Conservation (phyloP, 225 moss, liverwort and hornwort genomes). For the Physcomitrellopsis africana region DNA sequence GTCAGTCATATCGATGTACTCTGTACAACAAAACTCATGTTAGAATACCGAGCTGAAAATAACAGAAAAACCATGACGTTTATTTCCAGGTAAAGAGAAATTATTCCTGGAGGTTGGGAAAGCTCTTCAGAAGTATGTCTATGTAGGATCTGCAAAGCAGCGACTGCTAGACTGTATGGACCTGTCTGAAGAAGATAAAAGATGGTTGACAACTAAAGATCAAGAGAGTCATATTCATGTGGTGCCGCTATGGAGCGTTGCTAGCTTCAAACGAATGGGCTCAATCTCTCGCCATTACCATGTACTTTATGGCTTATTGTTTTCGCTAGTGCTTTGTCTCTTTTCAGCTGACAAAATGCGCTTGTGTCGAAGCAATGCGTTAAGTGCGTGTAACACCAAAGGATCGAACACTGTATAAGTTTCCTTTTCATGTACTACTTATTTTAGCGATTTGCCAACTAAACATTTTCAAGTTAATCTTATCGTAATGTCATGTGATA, state of each 20-base stretch:
- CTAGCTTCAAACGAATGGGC: slow-evolving; percentile 98
- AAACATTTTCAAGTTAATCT: not conserved
- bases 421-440: not conserved
- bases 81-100: slow-evolving; percentile 84
- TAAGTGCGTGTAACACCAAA: not conserved
- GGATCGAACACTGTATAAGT: slow-evolving; percentile 4
- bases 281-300: slow-evolving; percentile 94
- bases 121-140: slow-evolving; percentile 79
- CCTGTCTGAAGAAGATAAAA: slow-evolving; percentile 71
- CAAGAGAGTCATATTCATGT: slow-evolving; percentile 95
- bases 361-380: not conserved
- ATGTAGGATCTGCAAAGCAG: slow-evolving; percentile 82
- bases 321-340: not conserved
- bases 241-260: slow-evolving; percentile 96
- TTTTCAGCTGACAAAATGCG: slow-evolving; percentile 2
- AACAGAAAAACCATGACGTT: slow-evolving; percentile 12
- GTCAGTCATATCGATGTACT: slow-evolving; percentile 10
- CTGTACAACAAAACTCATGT: not conserved
- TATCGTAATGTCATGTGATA: slow-evolving; percentile 8
- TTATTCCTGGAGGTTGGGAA: slow-evolving; percentile 92
- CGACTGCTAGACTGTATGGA: slow-evolving; percentile 88
- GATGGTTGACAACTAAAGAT: slow-evolving; percentile 84
- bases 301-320: slow-evolving; percentile 40
- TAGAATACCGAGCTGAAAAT: not conserved
- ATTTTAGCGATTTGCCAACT: not conserved